Evolutionary conservation across 495 filamentous ascomycete genomes (phyloP).

Genomic region (Penicillium daleae): DNA sequence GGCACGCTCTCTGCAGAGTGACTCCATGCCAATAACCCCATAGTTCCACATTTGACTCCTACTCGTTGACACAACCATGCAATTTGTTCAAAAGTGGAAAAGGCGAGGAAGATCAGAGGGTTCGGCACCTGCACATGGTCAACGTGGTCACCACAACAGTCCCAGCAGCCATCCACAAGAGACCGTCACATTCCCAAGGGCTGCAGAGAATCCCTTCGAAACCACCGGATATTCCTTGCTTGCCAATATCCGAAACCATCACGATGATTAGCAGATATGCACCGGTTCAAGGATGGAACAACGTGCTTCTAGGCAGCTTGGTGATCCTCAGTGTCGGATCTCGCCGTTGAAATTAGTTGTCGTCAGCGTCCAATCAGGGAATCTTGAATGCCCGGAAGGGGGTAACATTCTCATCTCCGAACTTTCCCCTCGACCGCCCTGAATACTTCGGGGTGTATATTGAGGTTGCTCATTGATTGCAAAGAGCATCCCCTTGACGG

Average conservation of each 20-base stretch:
- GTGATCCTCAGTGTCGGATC: constrained; percentile 1
- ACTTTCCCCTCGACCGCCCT: not conserved
- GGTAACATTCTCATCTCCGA: constrained; percentile 24
- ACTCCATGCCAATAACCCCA: not conserved
- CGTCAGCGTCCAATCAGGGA: constrained; percentile 6
- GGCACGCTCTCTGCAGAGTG: constrained; percentile 13
- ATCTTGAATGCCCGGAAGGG: not conserved
- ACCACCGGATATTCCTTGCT: not conserved
- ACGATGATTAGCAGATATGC: not conserved
- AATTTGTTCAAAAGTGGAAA: not conserved
- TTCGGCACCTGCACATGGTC: constrained; percentile 9
- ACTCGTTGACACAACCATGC: not conserved
- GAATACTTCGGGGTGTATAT: constrained; percentile 8
- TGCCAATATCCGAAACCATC: not conserved
- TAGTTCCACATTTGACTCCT: not conserved
- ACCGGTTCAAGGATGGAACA: constrained; percentile 8
- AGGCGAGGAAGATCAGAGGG: not conserved
- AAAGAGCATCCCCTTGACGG: not conserved
- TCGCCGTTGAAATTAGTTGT: not conserved
- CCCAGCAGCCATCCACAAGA: not conserved
- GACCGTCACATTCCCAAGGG: constrained; percentile 5
- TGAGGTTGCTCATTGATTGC: not conserved
- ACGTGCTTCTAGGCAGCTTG: constrained; percentile 1
- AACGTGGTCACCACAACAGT: constrained; percentile 12
- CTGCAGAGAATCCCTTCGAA: not conserved